These are phyloP conservation scores for Entophlyctis luteolus DNA, from an alignment of 192 early-diverging fungal genomes.

Conservation along the genomic window DNA sequence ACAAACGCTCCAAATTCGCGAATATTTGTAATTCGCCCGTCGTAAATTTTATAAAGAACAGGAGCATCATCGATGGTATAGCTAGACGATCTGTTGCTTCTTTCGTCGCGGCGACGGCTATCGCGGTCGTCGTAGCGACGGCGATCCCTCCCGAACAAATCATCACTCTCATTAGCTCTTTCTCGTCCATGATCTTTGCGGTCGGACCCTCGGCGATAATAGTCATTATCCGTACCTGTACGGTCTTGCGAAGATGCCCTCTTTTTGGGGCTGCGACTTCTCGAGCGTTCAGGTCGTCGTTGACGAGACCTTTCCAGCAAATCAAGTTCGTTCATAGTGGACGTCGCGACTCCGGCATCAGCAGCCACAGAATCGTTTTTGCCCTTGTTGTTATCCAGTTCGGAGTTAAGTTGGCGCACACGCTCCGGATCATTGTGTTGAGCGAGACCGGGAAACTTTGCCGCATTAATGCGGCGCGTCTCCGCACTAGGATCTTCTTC, in stretches of 20 bases:
- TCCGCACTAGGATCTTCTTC: conserved; percentile 41
- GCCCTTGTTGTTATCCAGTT: conserved; percentile 41
- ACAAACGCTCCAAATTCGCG: conserved; percentile 96
- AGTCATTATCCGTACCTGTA: conserved; percentile 13
- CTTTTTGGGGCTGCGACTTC: conserved; percentile 24
- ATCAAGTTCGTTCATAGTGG: conserved; percentile 39
- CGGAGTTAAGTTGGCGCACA: conserved; percentile 19
- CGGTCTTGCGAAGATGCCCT: conserved; percentile 19
- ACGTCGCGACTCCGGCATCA: not conserved
- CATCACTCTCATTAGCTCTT: not conserved
- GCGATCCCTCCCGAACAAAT: not conserved
- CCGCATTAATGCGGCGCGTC: conserved; percentile 7
- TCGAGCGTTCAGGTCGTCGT: conserved; percentile 13
- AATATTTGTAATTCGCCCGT: conserved; percentile 74
- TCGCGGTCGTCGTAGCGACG: conserved; percentile 20
- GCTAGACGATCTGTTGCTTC: conserved; percentile 26
- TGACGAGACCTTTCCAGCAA: conserved; percentile 60
- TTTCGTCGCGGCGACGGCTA: conserved; percentile 11
- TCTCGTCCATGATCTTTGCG: not conserved
- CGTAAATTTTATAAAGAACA: conserved; percentile 88
- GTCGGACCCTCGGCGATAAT: not conserved
- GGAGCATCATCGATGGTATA: conserved; percentile 69
- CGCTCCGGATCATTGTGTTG: conserved; percentile 41
- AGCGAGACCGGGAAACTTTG: conserved; percentile 76
- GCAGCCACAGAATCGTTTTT: not conserved